Evolutionary conservation across 2,329 filamentous ascomycete species (phyloP).

Genomic region (Furcasterigmium furcatum): DNA sequence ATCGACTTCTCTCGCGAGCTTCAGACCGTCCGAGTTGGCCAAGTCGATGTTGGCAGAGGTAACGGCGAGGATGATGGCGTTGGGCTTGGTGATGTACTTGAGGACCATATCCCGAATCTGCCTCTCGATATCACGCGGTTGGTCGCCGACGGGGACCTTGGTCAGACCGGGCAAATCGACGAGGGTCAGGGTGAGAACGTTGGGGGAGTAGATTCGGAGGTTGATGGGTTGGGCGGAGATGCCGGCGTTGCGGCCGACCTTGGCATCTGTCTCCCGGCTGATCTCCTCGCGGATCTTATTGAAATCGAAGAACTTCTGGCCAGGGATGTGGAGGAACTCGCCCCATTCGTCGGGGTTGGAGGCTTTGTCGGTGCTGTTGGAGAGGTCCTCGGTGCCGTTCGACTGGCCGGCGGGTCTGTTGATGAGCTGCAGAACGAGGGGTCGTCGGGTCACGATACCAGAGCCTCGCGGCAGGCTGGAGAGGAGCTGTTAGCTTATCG

Average conservation of each 20-base stretch:
- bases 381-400: constrained; percentile 71
- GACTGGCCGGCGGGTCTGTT: constrained; percentile 70
- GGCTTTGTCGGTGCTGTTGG: constrained; percentile 72
- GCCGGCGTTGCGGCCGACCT: constrained; percentile 93
- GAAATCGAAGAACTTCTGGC: constrained; percentile 97
- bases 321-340: constrained; percentile 96
- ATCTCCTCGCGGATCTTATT: constrained; percentile 98
- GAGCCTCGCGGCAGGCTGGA: constrained; percentile 89
- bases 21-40: constrained; percentile 96
- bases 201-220: constrained; percentile 95
- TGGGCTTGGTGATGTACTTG: constrained; percentile 97
- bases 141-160: constrained; percentile 94
- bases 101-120: constrained; percentile 98
- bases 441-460: constrained; percentile 93
- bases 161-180: constrained; percentile 96
- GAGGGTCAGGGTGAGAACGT: constrained; percentile 93
- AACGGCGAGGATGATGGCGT: constrained; percentile 95
- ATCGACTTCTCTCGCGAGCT: constrained; percentile 94
- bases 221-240: constrained; percentile 98
- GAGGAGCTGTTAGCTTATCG: constrained; percentile 19
- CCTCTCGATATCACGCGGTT: constrained; percentile 92
- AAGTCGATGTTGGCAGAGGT: constrained; percentile 96
- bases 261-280: constrained; percentile 90
- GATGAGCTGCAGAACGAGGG: constrained; percentile 95
- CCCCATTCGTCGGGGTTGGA: constrained; percentile 96